These are phyloP conservation scores for Phellopilus nigrolimitatus DNA, from an alignment of 1,284 basidiomycete species.

Conservation along the genomic window DNA sequence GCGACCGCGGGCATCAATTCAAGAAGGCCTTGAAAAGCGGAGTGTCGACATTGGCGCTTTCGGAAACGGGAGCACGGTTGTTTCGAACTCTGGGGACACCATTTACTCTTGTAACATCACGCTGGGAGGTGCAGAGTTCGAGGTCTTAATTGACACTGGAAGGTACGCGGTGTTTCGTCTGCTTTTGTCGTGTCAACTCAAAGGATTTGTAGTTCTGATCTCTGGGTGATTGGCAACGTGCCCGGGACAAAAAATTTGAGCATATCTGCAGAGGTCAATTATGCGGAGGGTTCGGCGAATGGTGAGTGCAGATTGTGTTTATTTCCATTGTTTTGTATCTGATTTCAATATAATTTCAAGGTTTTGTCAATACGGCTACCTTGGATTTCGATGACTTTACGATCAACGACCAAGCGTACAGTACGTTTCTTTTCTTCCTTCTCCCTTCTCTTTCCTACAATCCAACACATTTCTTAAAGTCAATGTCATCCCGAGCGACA, in stretches of 20 bases:
- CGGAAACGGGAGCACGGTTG: slow-evolving; percentile 22
- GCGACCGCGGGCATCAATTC: not conserved
- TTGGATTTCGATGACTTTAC: slow-evolving; percentile 51
- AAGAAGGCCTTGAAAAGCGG: slow-evolving; percentile 4
- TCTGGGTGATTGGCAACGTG: slow-evolving; percentile 52
- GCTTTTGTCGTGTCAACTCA: too few species aligned
- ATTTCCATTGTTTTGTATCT: slow-evolving; percentile 8
- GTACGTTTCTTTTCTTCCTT: slow-evolving; percentile 34
- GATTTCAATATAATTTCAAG: slow-evolving; percentile 26
- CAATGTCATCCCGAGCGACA: slow-evolving; percentile 29
- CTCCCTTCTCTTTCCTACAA: not conserved
- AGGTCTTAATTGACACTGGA: slow-evolving; percentile 60
- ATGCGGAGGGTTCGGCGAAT: slow-evolving; percentile 45
- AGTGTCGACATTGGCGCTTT: slow-evolving; percentile 15
- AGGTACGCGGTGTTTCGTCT: slow-evolving; percentile 38
- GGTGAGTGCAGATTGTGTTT: slow-evolving; percentile 35
- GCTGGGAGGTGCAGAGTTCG: slow-evolving; percentile 44
- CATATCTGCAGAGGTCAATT: slow-evolving; percentile 38
- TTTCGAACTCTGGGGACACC: slow-evolving; percentile 42
- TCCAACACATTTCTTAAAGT: slow-evolving; percentile 30
- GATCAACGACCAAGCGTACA: slow-evolving; percentile 56
- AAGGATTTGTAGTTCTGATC: slow-evolving; percentile 50
- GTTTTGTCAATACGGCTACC: slow-evolving; percentile 48
- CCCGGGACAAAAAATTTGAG: slow-evolving; percentile 39
- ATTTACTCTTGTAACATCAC: slow-evolving; percentile 50